Conservation (phyloP, 2,329 filamentous ascomycete species). For the Thelonectria rubi region DNA sequence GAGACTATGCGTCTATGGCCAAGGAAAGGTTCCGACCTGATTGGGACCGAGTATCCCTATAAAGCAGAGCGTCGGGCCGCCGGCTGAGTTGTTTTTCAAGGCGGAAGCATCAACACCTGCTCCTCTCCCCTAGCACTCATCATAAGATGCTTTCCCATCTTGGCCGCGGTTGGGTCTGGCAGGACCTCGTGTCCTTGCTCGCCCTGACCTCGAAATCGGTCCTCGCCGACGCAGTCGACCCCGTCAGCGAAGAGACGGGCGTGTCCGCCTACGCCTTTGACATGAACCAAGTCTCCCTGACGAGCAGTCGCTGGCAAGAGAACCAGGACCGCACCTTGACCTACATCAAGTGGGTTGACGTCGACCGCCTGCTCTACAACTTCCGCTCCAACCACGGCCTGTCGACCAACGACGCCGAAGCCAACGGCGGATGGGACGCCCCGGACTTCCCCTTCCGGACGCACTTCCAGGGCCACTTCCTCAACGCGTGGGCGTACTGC, state of each 20-base stretch:
- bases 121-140: not conserved
- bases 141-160: constrained; percentile 6
- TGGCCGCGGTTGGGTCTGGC: not conserved
- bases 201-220: no score
- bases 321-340: constrained; percentile 55
- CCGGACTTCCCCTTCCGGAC: constrained; percentile 63
- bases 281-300: constrained; percentile 25
- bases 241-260: constrained; percentile 10
- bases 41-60: not conserved
- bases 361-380: constrained; percentile 58
- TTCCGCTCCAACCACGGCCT: constrained; percentile 58
- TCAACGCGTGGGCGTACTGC: constrained; percentile 61
- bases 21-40: not conserved
- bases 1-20: no score
- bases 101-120: not conserved
- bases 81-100: not conserved
- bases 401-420: constrained; percentile 55
- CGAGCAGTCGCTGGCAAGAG: constrained; percentile 42
- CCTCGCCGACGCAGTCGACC: not conserved
- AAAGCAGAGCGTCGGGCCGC: not conserved
- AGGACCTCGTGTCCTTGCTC: constrained; percentile 10
- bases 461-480: constrained; percentile 61
- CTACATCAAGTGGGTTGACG: constrained; percentile 57
- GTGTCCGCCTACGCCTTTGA: constrained; percentile 23
- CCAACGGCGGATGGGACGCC: constrained; percentile 63